Evolutionary conservation across 169 alveolate species (phyloP).

Genomic region (Eimeria falciformis): DNA sequence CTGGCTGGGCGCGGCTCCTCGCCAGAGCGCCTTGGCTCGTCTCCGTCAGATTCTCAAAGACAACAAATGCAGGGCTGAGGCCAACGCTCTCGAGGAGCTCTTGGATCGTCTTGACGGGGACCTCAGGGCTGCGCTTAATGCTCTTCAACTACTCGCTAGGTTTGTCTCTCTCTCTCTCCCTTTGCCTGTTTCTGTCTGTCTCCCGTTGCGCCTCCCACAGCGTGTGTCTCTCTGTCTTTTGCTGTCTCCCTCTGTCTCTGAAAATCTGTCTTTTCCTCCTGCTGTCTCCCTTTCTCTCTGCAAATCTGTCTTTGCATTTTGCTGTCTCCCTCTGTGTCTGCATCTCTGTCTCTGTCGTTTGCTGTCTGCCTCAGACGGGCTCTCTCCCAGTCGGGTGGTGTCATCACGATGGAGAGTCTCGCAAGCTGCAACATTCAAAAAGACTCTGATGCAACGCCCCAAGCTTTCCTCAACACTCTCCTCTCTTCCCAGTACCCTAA

Average conservation of each 20-base stretch:
- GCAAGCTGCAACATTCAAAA: not conserved
- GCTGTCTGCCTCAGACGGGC: not conserved
- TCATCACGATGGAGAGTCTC: not conserved
- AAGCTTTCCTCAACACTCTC: not conserved
- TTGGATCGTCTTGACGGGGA: conserved; percentile 82
- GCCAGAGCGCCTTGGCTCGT: conserved; percentile 78
- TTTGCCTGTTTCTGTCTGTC: not conserved
- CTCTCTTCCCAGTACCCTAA: not conserved
- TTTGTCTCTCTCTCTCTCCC: not conserved
- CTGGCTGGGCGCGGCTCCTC: conserved; percentile 82
- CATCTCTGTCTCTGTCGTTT: not conserved
- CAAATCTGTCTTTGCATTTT: too few species aligned
- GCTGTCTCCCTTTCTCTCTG: not conserved
- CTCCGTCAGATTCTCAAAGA: conserved; percentile 80
- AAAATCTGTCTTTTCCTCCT: too few species aligned
- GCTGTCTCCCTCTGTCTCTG: not conserved
- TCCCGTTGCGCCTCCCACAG: not conserved
- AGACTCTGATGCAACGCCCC: not conserved
- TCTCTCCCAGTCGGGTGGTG: not conserved
- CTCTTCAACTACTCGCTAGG: conserved; percentile 76
- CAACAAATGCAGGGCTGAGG: conserved; percentile 80
- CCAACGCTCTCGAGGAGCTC: conserved; percentile 81
- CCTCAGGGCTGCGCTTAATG: conserved; percentile 79
- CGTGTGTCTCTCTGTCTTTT: not conserved
- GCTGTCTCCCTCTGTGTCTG: not conserved